Percentiles rank a stretch among this genome's conserved stretches.
Evolutionary conservation across 345 rosid species (phyloP).

Genomic region (Isatis tinctoria): DNA sequence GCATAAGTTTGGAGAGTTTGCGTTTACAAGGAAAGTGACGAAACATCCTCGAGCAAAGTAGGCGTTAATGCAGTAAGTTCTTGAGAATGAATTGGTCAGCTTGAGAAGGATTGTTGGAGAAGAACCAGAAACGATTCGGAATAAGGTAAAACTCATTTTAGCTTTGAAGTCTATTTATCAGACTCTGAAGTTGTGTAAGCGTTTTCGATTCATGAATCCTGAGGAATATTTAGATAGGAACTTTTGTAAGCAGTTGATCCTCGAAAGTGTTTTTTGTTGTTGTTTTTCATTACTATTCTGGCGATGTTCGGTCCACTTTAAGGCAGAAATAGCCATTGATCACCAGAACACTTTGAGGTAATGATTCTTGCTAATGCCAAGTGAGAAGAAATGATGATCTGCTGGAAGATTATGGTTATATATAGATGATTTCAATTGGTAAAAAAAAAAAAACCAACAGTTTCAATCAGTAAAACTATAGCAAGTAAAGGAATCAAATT

Average conservation of each 20-base stretch:
- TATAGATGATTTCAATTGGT: neutral
- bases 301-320: neutral
- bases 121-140: neutral
- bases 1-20: constrained; percentile 51
- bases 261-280: neutral
- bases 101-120: neutral
- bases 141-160: constrained; percentile 7
- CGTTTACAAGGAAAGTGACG: constrained; percentile 36
- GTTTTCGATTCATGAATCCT: neutral
- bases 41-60: constrained; percentile 29
- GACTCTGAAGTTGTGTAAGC: neutral
- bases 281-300: neutral
- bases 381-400: neutral
- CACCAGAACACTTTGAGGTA: neutral
- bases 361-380: neutral
- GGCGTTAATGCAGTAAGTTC: neutral
- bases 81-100: neutral
- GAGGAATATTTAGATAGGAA: neutral
- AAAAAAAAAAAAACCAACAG: neutral
- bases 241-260: neutral
- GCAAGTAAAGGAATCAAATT: neutral
- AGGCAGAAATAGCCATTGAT: neutral
- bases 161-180: neutral
- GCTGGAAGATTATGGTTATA: neutral
- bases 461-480: neutral